Evolutionary conservation across 2,329 filamentous ascomycete genomes (phyloP), one percentile per base, ranked within the genome.

Genomic region (Penicillium sp.): DNA sequence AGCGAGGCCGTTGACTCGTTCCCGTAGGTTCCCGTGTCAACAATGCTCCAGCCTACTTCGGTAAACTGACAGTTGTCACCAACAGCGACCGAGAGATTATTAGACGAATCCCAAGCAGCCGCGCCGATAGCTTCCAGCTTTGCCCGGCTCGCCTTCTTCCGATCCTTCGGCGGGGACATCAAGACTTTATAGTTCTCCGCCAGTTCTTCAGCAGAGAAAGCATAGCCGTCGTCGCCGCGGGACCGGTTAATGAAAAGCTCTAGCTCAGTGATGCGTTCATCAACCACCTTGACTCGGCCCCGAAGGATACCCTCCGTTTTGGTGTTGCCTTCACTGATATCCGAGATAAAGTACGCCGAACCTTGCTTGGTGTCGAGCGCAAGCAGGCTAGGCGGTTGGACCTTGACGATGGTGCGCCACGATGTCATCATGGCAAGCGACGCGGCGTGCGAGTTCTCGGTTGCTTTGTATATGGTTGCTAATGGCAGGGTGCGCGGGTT

Each of bases 201-300:
- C 48, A 57, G 54, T 27, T 57, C 49, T 11, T 26, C 25, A n/a
- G 49, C 25, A 3, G 50, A 53, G 27, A 53, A 57, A 11, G 50
- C 53, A 44, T 53, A 57, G 27, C 54, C 54, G 33, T 57, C 44
- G 29, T 57, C 54, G 13, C 54, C 54, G 7, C 54, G 54, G 21
- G 27, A 42, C 13, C 54, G 50, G 23, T 57, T 57, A 16, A 57
- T 33, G 27, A 53, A 57, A 3, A 57, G 23, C 44, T 57, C 54
- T 11, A 57, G 33, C 54, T 57, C 54, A 13, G 54, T 49, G 16
- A 57, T 57, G 21, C 53, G 25, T 21, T 35, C 26, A 25, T 53
- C 47, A 6, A 49, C 50, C 2, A 57, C 50, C 4, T 42, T 47
- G 11, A 57, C 31, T 9, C 54, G 49, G 4, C 31, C 45, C 6